Evolutionary conservation across 1,284 basidiomycete species (phyloP), one percentile per base, ranked within the genome.

Genomic region (Ceratobasidium theobromae): DNA sequence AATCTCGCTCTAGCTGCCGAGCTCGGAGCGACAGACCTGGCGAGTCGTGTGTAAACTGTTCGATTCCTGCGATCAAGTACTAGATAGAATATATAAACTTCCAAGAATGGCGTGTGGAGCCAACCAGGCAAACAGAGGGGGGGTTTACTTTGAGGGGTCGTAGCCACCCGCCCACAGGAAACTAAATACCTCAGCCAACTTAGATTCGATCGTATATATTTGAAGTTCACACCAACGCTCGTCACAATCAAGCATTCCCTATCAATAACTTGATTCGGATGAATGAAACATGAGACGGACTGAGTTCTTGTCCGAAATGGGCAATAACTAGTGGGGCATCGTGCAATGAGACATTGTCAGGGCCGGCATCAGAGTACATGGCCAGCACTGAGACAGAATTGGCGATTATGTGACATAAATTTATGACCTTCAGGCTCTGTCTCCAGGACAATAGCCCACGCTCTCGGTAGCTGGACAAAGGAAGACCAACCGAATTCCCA

Each of bases 271-370:
- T 51, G 49, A 46, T 62, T 62, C 4, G 46, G 33, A 25, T 21
- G 57, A 51, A 62, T 40, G 57, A 62, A 62, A 62, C 57, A 41
- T 35, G 28, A n/a, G n/a, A n/a, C n/a, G n/a, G n/a, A n/a, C n/a
- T n/a, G n/a, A n/a, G n/a, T n/a, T n/a, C n/a, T n/a, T n/a, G n/a
- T n/a, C n/a, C n/a, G n/a, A n/a, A n/a, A n/a, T n/a, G n/a, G n/a
- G n/a, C n/a, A n/a, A n/a, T n/a, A n/a, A n/a, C n/a, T n/a, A n/a
- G n/a, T n/a, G n/a, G n/a, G n/a, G n/a, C n/a, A n/a, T n/a, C n/a
- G n/a, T n/a, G n/a, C n/a, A n/a, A n/a, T n/a, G n/a, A n/a, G n/a
- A n/a, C n/a, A n/a, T n/a, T n/a, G n/a, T n/a, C n/a, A n/a, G n/a
- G n/a, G n/a, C n/a, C n/a, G n/a, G n/a, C n/a, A n/a, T n/a, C n/a